Evolutionary conservation across 495 filamentous ascomycete species (phyloP).

Genomic region (Trichoderma orchidacearum): DNA sequence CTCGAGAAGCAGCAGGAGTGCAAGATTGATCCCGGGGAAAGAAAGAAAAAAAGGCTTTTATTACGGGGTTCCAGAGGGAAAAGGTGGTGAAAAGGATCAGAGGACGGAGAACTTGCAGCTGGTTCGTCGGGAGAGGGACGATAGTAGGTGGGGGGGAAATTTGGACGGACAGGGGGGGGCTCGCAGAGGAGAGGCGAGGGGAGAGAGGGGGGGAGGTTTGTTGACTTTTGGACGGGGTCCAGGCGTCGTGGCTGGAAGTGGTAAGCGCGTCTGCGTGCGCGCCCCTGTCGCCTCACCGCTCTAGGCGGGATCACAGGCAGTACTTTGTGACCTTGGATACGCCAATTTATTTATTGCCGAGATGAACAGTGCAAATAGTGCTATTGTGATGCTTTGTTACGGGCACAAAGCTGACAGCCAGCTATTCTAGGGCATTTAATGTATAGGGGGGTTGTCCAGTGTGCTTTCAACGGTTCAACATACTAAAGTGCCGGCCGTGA

Average conservation of each 20-base stretch:
- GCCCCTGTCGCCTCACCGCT: constrained; percentile 1
- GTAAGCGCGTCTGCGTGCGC: constrained; percentile 2
- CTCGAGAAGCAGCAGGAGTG: background rate
- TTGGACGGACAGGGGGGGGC: constrained; percentile 2
- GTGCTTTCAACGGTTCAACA: too few species aligned
- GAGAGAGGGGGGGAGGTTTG: constrained; percentile 1
- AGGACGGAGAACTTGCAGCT: background rate
- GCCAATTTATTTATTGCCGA: too few species aligned
- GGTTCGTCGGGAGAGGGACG: background rate
- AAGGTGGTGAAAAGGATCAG: constrained; percentile 1
- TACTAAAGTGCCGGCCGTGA: too few species aligned
- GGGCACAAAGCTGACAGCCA: too few species aligned
- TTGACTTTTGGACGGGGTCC: constrained; percentile 1
- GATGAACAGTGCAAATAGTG: background rate
- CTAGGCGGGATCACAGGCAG: background rate
- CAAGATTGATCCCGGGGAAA: background rate
- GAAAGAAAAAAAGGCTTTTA: background rate
- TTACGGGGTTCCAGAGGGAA: background rate
- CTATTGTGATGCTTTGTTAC: too few species aligned
- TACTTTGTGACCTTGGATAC: too few species aligned
- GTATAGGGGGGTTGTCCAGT: too few species aligned
- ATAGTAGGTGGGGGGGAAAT: constrained; percentile 6
- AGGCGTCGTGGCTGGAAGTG: constrained; percentile 3
- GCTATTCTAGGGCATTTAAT: too few species aligned
- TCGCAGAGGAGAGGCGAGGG: background rate